Conservation (phyloP, 2,329 filamentous ascomycete species). For the Exophiala alcalophila region DNA sequence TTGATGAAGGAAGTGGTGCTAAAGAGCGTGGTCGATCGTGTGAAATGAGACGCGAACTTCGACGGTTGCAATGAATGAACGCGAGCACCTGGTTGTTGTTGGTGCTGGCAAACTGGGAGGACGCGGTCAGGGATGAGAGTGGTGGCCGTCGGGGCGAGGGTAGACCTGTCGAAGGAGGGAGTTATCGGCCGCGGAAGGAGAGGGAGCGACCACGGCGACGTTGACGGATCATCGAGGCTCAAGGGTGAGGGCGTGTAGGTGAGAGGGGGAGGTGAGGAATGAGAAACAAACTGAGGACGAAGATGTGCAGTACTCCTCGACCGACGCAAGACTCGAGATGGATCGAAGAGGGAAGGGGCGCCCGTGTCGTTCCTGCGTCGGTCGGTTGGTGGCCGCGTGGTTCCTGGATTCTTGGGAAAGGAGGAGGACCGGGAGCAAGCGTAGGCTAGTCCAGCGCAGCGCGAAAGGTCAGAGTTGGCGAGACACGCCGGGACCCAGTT, state of each 20-base stretch:
- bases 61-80: constrained; percentile 24
- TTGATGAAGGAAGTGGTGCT: constrained; percentile 6
- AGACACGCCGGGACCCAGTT: too few species aligned
- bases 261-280: constrained; percentile 9
- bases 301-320: too few species aligned
- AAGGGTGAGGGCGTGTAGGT: constrained; percentile 19
- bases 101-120: constrained; percentile 26
- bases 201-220: constrained; percentile 33
- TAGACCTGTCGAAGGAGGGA: constrained; percentile 24
- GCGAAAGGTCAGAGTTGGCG: too few species aligned
- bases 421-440: constrained; percentile 6
- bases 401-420: too few species aligned
- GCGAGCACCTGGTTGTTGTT: constrained; percentile 22
- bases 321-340: too few species aligned
- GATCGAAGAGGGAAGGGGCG: too few species aligned
- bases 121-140: constrained; percentile 14
- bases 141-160: constrained; percentile 13
- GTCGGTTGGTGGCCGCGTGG: too few species aligned
- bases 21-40: constrained; percentile 20
- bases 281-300: too few species aligned
- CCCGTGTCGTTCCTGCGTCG: too few species aligned
- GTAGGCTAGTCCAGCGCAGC: too few species aligned
- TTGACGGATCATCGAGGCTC: constrained; percentile 31
- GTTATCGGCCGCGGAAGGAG: constrained; percentile 31
- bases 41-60: constrained; percentile 12